Conservation (phyloP, 306 rosid genomes). For the Vigna radiata region DNA sequence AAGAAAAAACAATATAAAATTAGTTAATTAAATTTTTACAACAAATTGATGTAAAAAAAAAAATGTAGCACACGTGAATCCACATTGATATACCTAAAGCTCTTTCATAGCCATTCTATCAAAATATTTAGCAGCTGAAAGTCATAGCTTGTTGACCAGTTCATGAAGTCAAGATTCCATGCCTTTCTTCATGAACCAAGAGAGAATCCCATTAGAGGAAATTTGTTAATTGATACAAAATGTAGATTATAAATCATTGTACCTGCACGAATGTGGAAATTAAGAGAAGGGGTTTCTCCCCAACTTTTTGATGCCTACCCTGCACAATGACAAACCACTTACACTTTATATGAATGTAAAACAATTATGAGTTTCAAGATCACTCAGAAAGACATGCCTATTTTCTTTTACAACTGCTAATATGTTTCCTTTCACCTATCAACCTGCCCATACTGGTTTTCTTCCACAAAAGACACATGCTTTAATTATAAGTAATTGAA, state of each 20-base stretch:
- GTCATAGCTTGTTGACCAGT: constrained; percentile 47
- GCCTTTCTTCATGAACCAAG: constrained; percentile 47
- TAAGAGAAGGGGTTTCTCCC: constrained; percentile 98
- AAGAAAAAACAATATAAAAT: too few relatives aligned
- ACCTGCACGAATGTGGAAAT: constrained; percentile 88
- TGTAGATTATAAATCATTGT: constrained; percentile 39
- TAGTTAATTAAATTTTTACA: too few relatives aligned
- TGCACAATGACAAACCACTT: constrained; percentile 56
- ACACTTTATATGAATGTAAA: not conserved
- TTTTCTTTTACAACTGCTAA: not conserved
- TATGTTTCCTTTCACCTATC: not conserved
- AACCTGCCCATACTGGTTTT: not conserved
- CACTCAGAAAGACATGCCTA: constrained; percentile 20
- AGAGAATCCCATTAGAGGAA: constrained; percentile 43
- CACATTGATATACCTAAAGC: constrained; percentile 45
- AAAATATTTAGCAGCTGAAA: constrained; percentile 59
- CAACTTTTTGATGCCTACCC: constrained; percentile 95
- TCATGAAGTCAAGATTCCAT: constrained; percentile 50
- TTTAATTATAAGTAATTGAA: constrained; percentile 25
- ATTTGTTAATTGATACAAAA: constrained; percentile 27
- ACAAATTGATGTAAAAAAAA: constrained; percentile 21
- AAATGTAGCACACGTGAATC: constrained; percentile 48
- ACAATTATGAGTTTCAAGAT: constrained; percentile 3
- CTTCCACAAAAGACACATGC: constrained; percentile 13
- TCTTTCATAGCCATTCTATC: constrained; percentile 45